Evolutionary conservation across 768 basidiomycete species (phyloP).

Genomic region (Tricholoma saponaceum): DNA sequence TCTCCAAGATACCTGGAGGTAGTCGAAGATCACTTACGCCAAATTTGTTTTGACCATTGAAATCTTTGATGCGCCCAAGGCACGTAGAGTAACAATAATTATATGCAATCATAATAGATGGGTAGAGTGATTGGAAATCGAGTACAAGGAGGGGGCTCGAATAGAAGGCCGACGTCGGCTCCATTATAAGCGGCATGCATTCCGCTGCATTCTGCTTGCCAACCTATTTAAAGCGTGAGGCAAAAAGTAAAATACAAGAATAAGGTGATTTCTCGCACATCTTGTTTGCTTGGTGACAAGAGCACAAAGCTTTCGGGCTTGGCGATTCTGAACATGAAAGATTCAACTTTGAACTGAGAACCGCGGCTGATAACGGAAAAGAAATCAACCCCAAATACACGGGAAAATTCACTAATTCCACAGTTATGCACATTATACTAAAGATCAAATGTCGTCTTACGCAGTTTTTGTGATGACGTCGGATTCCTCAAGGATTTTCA

Average conservation of each 20-base stretch:
- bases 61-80: conserved; percentile 82
- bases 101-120: conserved; percentile 97
- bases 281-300: conserved; percentile 81
- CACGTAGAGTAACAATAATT: conserved; percentile 98
- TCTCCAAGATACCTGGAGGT: conserved; percentile 62
- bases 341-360: conserved; percentile 98
- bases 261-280: conserved; percentile 45
- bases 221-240: conserved; percentile 50
- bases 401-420: conserved; percentile 83
- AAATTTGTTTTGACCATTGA: conserved; percentile 84
- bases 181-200: conserved; percentile 93
- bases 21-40: conserved; percentile 76
- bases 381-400: conserved; percentile 97
- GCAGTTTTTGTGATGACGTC: conserved; percentile 89
- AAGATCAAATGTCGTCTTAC: conserved; percentile 39
- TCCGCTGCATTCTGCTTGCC: conserved; percentile 95
- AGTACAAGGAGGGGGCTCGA: conserved; percentile 88
- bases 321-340: conserved; percentile 95
- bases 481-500: conserved; percentile 77
- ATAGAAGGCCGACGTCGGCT: conserved; percentile 91
- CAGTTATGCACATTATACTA: neutral
- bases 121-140: conserved; percentile 96
- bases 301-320: conserved; percentile 94
- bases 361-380: conserved; percentile 92
- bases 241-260: neutral